phyloP scores from a whole-genome alignment of 306 rosid genomes.

The Cicer chorassanicum region DNA sequence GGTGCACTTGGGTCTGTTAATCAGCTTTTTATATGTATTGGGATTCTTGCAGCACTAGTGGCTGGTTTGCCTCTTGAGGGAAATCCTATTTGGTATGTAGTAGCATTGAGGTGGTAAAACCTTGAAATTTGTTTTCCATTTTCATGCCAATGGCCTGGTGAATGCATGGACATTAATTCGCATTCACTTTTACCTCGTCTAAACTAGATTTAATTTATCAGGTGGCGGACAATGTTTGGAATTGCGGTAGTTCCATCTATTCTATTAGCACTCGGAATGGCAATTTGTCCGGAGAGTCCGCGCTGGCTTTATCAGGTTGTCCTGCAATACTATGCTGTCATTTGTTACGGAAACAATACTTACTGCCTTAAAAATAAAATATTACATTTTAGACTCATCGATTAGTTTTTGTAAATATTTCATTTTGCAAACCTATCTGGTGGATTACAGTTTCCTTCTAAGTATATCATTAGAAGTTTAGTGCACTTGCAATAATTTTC shows the following conservation, averaged over 20 bases:
- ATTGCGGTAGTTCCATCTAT: slow-evolving; percentile 75
- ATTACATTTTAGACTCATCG: too few relatives aligned
- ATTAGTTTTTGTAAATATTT: slow-evolving; percentile 21
- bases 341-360: slow-evolving; percentile 19
- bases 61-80: slow-evolving; percentile 91
- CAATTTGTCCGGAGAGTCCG: slow-evolving; percentile 86
- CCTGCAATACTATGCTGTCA: slow-evolving; percentile 27
- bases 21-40: slow-evolving; percentile 87
- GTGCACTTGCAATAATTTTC: slow-evolving; percentile 9
- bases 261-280: slow-evolving; percentile 84
- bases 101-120: too few relatives aligned
- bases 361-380: too few relatives aligned
- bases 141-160: slow-evolving; percentile 1
- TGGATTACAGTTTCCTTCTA: not conserved
- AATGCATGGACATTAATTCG: slow-evolving; percentile 5
- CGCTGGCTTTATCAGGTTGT: slow-evolving; percentile 91
- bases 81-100: slow-evolving; percentile 80
- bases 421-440: not conserved
- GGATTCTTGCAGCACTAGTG: slow-evolving; percentile 85
- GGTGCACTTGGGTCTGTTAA: slow-evolving; percentile 95
- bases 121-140: not conserved
- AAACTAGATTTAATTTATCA: slow-evolving; percentile 40
- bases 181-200: slow-evolving; percentile 10
- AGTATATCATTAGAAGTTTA: slow-evolving; percentile 3
- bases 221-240: slow-evolving; percentile 97